Evolutionary conservation across 2,329 filamentous ascomycete species (phyloP), one percentile per base, ranked within the genome.

Genomic region (Phyllachora maydis): DNA sequence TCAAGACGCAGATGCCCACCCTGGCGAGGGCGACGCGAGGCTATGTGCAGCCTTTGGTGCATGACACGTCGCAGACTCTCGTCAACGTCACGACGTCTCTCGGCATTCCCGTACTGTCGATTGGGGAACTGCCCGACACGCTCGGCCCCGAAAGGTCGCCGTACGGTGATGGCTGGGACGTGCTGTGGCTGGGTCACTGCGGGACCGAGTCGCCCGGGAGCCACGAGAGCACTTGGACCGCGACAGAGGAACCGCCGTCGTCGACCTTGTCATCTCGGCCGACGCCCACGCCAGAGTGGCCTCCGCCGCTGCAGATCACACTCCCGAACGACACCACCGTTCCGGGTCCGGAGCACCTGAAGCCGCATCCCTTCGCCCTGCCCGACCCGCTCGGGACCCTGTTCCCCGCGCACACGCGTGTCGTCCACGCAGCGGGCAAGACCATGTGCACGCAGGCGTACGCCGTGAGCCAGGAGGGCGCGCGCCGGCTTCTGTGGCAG

Each of bases 131-230:
- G 9, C 35, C 30, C 14, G 21, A 23, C 18, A 14, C 19, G 16
- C 26, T 35, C 24, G 31, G 22, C 17, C 24, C 14, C 15, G 28
- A 30, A 20, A 26, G 29, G 9, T 31, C 48, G 3, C 53, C 58
- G 0, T 64, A 60, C 32, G 56, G 59, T 8, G 46, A 49, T 24
- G 40, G 50, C 28, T 64, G 57, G 59, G 59, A 65, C 32, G 35
- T 63, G 16, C 43, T 62, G 13, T 62, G 56, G 56, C 41, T 63
- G 2, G 58, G 59, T 14, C 52, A 55, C 28, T 62, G 57, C 33
- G 50, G 50, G 17, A 43, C 41, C 20, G 35, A 38, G 8, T 43
- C 49, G 24, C 41, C 43, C 4, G 19, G 20, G 4, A n/a, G n/a
- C n/a, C n/a, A n/a, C n/a, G n/a, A n/a, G n/a, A n/a, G n/a, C n/a